phyloP scores from a whole-genome alignment of 2,329 filamentous ascomycete genomes.

The Diaporthe sp. region DNA sequence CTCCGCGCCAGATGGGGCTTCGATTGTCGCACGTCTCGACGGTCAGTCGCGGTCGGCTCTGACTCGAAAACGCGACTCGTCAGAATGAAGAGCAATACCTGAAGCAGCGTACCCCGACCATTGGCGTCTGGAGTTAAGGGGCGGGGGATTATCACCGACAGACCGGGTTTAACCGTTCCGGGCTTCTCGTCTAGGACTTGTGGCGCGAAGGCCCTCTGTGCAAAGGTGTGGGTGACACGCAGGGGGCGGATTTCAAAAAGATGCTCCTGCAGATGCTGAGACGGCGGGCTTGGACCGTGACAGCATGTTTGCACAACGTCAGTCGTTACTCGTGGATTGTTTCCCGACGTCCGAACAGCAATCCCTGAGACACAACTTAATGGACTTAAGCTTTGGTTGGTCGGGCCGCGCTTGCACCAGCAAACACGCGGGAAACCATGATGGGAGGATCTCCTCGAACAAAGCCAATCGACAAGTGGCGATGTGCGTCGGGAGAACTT shows the following conservation, averaged over 20 bases:
- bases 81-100: background rate
- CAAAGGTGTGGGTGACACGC: background rate
- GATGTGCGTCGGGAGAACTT: constrained; percentile 27
- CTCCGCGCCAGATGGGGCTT: background rate
- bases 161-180: constrained; percentile 7
- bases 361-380: background rate
- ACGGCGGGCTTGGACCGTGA: background rate
- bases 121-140: constrained; percentile 28
- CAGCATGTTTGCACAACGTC: background rate
- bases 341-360: constrained; percentile 1
- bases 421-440: background rate
- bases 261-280: constrained; percentile 29
- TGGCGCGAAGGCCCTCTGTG: background rate
- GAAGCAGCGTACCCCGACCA: constrained; percentile 11
- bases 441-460: constrained; percentile 13
- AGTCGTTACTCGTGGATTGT: background rate
- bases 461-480: constrained; percentile 17
- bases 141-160: constrained; percentile 21
- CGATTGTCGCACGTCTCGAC: background rate
- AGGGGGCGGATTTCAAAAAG: constrained; percentile 1
- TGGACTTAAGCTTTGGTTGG: constrained; percentile 2
- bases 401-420: background rate
- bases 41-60: constrained; percentile 5
- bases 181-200: constrained; percentile 16
- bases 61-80: constrained; percentile 16